Percentiles rank a stretch among this genome's conserved stretches.
These are phyloP conservation scores for Starmerella sp. DNA, from an alignment of 805 yeast genomes.

Conservation along the genomic window DNA sequence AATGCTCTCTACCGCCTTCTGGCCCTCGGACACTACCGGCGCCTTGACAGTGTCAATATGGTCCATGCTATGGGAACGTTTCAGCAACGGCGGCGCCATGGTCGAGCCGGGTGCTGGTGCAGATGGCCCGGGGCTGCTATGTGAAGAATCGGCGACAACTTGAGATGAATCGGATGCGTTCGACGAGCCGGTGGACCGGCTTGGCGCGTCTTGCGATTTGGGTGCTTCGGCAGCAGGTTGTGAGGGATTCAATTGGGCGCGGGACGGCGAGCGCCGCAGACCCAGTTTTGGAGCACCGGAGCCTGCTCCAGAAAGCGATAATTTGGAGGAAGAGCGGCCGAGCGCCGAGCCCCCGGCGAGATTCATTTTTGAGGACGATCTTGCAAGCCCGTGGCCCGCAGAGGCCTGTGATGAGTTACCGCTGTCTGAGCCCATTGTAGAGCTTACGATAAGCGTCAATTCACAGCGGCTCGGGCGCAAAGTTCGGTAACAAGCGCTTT, in stretches of 20 bases:
- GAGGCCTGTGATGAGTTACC: background rate
- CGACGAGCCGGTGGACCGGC: background rate
- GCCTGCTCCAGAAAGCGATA: slow-evolving; percentile 7
- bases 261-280: background rate
- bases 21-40: slow-evolving; percentile 13
- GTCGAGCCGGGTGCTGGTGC: background rate
- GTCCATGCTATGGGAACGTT: slow-evolving; percentile 16
- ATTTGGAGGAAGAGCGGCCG: slow-evolving; percentile 12
- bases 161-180: background rate
- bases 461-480: background rate
- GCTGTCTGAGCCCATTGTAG: slow-evolving; percentile 4
- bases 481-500: background rate
- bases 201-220: background rate
- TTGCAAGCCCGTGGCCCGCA: slow-evolving; percentile 1
- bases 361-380: slow-evolving; percentile 8
- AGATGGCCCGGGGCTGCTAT: background rate
- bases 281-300: background rate
- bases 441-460: slow-evolving; percentile 1
- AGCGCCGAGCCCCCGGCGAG: slow-evolving; percentile 6
- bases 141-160: too few relatives aligned
- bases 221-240: background rate
- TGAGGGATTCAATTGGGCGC: background rate
- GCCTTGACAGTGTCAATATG: slow-evolving; percentile 9
- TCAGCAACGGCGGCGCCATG: slow-evolving; percentile 4
- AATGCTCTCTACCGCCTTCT: slow-evolving; percentile 17